Evolutionary conservation across 139 green algal genomes (phyloP), one percentile per base, ranked within the genome.

Genomic region (Coccomyxa sp.): DNA sequence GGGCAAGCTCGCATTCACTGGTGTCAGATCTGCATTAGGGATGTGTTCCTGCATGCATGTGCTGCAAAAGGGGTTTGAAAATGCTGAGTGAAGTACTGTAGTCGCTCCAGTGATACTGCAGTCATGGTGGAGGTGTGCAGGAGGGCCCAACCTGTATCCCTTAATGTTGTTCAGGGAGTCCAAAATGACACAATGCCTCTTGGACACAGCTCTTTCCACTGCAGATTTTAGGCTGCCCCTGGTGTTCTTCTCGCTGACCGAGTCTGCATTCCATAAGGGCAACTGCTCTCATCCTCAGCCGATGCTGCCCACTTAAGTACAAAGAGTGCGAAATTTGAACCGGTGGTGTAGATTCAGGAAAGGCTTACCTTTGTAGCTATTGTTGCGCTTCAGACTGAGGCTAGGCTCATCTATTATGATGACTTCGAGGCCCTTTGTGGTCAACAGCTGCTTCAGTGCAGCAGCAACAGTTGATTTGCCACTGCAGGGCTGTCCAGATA

Each of bases 141-240:
- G 27, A 7, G 21, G 16, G 9, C 25, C 58, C 78, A 18, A 93
- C 86, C 90, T 87, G 84, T 90, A 93, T 21, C 88, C 94, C 86
- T 99, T 99, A 85, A 99, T 99, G 85, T 91, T 94, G 87, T 99
- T 99, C 0, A 98, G 84, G 0, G 93, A 94, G 85, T 99, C 96
- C 4, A 98, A 82, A 60, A 99, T 95, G 14, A 97, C 91, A 10
- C 94, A 81, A 0, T 78, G 82, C 25, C 90, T 87, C 60, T 89
- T 91, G 1, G 81, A 85, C 0, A 96, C 21, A 13, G 66, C 82
- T 10, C 96, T 87, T 23, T 98, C 95, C 15, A 94, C 87, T 13
- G 88, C 89, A 0, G 94, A 94, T 27, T 92, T 91, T 0, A 99
- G 82, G 28, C 82, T 75, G 3, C 88, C 93, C 0, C 96, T 87